These are phyloP conservation scores for Cordyceps javanica DNA, from an alignment of 2,329 filamentous ascomycete species.

Conservation along the genomic window DNA sequence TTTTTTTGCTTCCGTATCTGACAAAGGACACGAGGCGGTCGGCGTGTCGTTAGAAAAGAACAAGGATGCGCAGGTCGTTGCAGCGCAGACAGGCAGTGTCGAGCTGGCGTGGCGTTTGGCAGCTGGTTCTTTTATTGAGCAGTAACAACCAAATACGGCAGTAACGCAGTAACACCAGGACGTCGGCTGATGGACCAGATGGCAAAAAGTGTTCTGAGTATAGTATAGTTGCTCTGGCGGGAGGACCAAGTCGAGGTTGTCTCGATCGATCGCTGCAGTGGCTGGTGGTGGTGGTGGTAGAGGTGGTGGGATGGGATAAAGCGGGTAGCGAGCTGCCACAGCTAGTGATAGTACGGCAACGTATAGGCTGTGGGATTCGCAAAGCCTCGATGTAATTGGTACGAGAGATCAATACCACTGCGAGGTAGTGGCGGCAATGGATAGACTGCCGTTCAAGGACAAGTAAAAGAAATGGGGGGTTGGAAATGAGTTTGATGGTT, in stretches of 20 bases:
- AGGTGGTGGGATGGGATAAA: slow-evolving; percentile 6
- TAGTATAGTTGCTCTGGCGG: background rate
- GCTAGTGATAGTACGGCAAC: too few relatives aligned
- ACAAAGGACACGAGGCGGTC: too few relatives aligned
- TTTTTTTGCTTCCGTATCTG: too few relatives aligned
- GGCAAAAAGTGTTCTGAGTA: background rate
- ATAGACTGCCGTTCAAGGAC: background rate
- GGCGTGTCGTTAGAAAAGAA: too few relatives aligned
- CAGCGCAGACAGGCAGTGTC: background rate
- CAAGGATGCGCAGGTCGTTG: background rate
- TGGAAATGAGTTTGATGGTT: background rate
- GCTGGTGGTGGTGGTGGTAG: background rate
- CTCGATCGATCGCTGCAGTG: slow-evolving; percentile 10
- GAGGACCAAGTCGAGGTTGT: background rate
- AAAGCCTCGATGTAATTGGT: background rate
- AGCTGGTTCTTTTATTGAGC: background rate
- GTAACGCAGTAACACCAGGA: background rate
- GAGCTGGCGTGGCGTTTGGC: background rate
- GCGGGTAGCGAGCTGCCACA: background rate
- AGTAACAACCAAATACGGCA: too few relatives aligned
- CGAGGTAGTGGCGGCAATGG: background rate
- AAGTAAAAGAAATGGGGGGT: background rate
- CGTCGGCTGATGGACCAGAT: background rate
- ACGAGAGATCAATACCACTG: background rate
- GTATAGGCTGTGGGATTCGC: background rate